A percentile compares a stretch with the other conserved stretches of the same genome.
Evolutionary conservation across 2,329 filamentous ascomycete species (phyloP).

Genomic region (Aureobasidium sp.): DNA sequence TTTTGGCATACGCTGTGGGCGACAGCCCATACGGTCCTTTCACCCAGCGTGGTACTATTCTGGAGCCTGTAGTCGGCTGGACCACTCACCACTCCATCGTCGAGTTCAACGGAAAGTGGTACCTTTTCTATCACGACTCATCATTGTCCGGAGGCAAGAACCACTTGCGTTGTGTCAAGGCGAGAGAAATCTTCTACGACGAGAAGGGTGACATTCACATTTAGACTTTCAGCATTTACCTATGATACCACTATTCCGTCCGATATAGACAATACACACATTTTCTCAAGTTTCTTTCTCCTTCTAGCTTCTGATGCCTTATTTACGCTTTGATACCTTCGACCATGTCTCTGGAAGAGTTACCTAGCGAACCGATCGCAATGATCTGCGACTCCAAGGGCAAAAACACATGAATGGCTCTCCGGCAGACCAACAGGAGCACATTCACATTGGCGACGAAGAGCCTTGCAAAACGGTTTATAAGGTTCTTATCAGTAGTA

Average conservation of each 20-base stretch:
- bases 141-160: slow-evolving; percentile 61
- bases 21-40: slow-evolving; percentile 63
- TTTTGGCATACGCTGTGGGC: slow-evolving; percentile 61
- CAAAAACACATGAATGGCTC: too few species aligned
- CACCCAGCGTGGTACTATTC: slow-evolving; percentile 61
- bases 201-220: slow-evolving; percentile 52
- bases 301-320: background rate
- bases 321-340: background rate
- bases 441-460: background rate
- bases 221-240: background rate
- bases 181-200: slow-evolving; percentile 68
- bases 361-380: background rate
- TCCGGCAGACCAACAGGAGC: background rate
- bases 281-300: background rate
- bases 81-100: slow-evolving; percentile 76
- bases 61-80: slow-evolving; percentile 74
- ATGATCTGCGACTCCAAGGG: background rate
- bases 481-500: too few species aligned
- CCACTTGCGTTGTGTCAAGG: slow-evolving; percentile 67
- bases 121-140: slow-evolving; percentile 70
- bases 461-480: background rate
- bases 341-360: background rate
- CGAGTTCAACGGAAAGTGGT: slow-evolving; percentile 66
- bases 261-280: background rate
- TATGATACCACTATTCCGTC: background rate